Conservation (phyloP, 2,329 filamentous ascomycete genomes). For the Coniochaeta hoffmannii region DNA sequence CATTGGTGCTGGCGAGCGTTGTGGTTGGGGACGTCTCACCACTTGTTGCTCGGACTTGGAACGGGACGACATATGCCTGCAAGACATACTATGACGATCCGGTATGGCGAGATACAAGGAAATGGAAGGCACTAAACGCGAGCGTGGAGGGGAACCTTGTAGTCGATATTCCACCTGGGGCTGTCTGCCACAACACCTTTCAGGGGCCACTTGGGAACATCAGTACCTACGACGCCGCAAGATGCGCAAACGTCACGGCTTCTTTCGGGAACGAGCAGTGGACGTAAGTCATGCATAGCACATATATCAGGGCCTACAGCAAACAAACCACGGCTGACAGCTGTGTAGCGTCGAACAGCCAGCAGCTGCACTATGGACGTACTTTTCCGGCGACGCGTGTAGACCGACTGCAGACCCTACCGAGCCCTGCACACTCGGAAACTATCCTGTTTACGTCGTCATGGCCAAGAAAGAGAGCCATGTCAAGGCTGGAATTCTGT, state of each 20-base stretch:
- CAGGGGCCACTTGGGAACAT: slow-evolving; percentile 27
- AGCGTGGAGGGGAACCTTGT: slow-evolving; percentile 27
- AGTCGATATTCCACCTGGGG: slow-evolving; percentile 22
- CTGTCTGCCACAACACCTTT: slow-evolving; percentile 27
- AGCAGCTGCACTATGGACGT: slow-evolving; percentile 29
- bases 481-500: slow-evolving; percentile 25
- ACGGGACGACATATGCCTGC: slow-evolving; percentile 16
- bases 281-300: slow-evolving; percentile 20
- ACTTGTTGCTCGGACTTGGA: slow-evolving; percentile 7
- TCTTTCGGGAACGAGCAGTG: slow-evolving; percentile 27
- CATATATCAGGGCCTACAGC: not conserved
- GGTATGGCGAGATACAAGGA: slow-evolving; percentile 15
- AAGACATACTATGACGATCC: slow-evolving; percentile 18
- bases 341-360: slow-evolving; percentile 12
- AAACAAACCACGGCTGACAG: not conserved
- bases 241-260: slow-evolving; percentile 22
- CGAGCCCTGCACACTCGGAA: slow-evolving; percentile 28
- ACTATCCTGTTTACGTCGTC: slow-evolving; percentile 29
- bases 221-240: slow-evolving; percentile 26
- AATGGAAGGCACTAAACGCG: slow-evolving; percentile 22
- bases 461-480: slow-evolving; percentile 20
- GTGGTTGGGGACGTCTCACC: not conserved
- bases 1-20: not conserved
- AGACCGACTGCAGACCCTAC: slow-evolving; percentile 23
- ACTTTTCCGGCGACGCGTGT: slow-evolving; percentile 34